A percentile compares a stretch with the other conserved stretches of the same genome.
These are phyloP conservation scores for Colletotrichum graminicola DNA, from an alignment of 2,329 filamentous ascomycete genomes.

Conservation along the genomic window DNA sequence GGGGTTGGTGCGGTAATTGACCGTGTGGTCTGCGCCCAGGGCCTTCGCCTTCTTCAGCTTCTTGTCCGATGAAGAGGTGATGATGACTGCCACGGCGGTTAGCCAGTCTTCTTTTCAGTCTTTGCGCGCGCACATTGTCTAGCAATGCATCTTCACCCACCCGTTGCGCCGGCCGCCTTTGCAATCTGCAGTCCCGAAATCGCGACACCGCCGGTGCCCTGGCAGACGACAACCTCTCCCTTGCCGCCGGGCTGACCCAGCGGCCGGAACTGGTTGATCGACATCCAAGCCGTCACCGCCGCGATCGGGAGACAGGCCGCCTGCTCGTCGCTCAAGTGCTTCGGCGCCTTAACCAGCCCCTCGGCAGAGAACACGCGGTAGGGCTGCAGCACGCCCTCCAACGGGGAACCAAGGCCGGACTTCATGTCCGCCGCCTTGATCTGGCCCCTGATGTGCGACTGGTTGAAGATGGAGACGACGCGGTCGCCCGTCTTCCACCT, in stretches of 20 bases:
- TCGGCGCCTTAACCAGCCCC: constrained; percentile 68
- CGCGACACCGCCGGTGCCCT: constrained; percentile 67
- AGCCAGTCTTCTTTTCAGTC: not conserved
- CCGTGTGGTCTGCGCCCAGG: constrained; percentile 64
- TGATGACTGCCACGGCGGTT: constrained; percentile 60
- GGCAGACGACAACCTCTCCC: constrained; percentile 61
- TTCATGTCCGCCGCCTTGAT: constrained; percentile 66
- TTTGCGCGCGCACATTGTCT: not conserved
- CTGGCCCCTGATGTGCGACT: constrained; percentile 69
- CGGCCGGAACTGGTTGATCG: constrained; percentile 70
- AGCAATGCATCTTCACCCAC: constrained; percentile 48
- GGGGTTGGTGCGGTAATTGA: constrained; percentile 67
- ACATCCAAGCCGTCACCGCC: constrained; percentile 74
- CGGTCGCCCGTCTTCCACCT: constrained; percentile 69
- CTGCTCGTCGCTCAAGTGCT: constrained; percentile 69
- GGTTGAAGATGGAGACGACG: constrained; percentile 75
- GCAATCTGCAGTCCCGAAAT: constrained; percentile 66
- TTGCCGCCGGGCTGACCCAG: constrained; percentile 62
- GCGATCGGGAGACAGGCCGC: constrained; percentile 72
- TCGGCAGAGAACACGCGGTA: constrained; percentile 70
- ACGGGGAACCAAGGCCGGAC: constrained; percentile 71
- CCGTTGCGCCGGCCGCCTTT: constrained; percentile 62
- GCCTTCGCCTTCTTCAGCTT: constrained; percentile 61
- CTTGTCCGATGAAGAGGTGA: constrained; percentile 66
- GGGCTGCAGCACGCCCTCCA: constrained; percentile 68